These are phyloP conservation scores for Aurantiochytrium sp. DNA, from an alignment of 108 stramenopile species.

Conservation along the genomic window DNA sequence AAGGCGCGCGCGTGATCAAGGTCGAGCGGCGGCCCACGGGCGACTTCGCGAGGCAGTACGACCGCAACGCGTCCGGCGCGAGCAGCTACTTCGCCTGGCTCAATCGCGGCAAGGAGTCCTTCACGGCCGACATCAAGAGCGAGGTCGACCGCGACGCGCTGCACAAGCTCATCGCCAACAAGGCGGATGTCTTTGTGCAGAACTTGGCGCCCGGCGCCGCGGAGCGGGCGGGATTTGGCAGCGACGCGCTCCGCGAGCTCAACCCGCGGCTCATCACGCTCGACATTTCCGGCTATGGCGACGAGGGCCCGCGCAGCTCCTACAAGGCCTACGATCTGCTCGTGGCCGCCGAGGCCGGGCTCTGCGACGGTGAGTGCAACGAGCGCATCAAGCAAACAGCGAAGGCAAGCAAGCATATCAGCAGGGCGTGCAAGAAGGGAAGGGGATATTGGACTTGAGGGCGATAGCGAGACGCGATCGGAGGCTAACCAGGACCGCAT, in stretches of 20 bases:
- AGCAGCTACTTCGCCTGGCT: constrained; percentile 33
- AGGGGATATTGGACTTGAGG: no score
- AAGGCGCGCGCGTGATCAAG: constrained; percentile 17
- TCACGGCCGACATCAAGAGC: not conserved
- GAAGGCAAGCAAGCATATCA: no score
- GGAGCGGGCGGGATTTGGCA: constrained; percentile 7
- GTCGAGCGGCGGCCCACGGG: not conserved
- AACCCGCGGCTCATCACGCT: constrained; percentile 17
- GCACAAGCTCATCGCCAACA: not conserved
- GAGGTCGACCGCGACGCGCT: not conserved
- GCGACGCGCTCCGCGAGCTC: not conserved
- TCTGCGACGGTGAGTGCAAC: not conserved
- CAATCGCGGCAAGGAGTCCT: constrained; percentile 11
- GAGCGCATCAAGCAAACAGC: no score
- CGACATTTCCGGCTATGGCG: constrained; percentile 2
- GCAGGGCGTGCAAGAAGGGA: no score
- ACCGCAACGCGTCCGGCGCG: not conserved
- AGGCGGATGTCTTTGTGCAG: constrained; percentile 24
- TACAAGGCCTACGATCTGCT: constrained; percentile 26
- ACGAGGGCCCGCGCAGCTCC: constrained; percentile 11
- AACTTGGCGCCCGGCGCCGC: constrained; percentile 17
- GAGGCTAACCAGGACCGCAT: not conserved
- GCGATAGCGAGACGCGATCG: no score
- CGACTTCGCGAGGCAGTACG: constrained; percentile 6
- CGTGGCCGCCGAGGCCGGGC: constrained; percentile 12